Evolutionary conservation across 257 asterid genomes (phyloP).

Genomic region (Solanum medicagineum): DNA sequence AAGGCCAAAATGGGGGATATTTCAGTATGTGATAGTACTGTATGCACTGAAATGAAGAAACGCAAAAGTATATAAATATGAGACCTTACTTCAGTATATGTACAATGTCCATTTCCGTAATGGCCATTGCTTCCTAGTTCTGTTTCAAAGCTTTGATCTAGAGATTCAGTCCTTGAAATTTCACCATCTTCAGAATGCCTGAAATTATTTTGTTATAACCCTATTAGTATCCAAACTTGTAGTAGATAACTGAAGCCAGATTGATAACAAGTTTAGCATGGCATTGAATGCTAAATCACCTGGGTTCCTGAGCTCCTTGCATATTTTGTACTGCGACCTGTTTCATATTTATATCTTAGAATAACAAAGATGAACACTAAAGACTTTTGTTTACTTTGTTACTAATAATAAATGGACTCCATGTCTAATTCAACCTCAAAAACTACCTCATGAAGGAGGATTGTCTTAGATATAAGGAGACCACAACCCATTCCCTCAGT

Average conservation of each 20-base stretch:
- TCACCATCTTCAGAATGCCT: slow-evolving; percentile 50
- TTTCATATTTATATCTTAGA: not conserved
- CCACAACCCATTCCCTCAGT: not conserved
- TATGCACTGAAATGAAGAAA: not conserved
- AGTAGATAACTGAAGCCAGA: not conserved
- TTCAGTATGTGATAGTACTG: not conserved
- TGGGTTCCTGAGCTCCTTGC: slow-evolving; percentile 41
- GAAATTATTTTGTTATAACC: slow-evolving; percentile 2
- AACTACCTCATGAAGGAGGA: not conserved
- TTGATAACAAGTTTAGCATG: not conserved
- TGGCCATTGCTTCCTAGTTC: slow-evolving; percentile 18
- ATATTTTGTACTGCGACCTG: slow-evolving; percentile 84
- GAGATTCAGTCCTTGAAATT: slow-evolving; percentile 19
- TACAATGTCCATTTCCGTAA: slow-evolving; percentile 14
- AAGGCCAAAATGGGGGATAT: not conserved
- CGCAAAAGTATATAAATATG: not conserved
- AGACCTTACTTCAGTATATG: slow-evolving; percentile 60
- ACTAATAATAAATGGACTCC: not conserved
- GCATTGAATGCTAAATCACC: slow-evolving; percentile 24
- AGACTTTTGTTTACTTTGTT: not conserved
- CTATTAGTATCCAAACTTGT: not conserved
- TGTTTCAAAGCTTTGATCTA: slow-evolving; percentile 24
- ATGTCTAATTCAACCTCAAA: not conserved
- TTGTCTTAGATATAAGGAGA: not conserved
- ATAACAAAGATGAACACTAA: not conserved